Base-by-base conservation (phyloP, 2,329 filamentous ascomycete species). In the Catunica adiposa region DNA sequence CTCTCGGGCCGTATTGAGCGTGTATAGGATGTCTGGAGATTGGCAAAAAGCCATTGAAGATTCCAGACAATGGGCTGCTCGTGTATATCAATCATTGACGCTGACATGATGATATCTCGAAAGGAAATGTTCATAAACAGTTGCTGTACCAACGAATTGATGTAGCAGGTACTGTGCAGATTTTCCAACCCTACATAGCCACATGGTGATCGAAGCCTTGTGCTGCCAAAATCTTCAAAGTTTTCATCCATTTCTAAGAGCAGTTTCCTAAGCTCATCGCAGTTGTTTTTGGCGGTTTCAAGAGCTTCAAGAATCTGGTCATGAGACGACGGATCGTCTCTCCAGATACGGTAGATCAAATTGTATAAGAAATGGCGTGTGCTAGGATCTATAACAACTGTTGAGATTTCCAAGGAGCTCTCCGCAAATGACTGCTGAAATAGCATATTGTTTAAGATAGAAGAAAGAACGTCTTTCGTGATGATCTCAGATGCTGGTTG, bases 121-220 rank as follows among this genome's bases (percentile, higher is more conserved):
- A 98, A 97, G 5, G 80, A 76, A 15, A 86, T 70, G 64, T 98
- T 97, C 88, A 96, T 97, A 71, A 90, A 98, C 0, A 98, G 78
- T 65, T 98, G 92, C 0, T 89, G 90, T 59, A 97, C 76, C 0
- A 98, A 73, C 0, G 92, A 97, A 66, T 98, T 98, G 65, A 97
- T 77, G 66, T 98, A 98, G 68, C 92, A 98, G 0, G 94, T 97
- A 65, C 96, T 95, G 8, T 88, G 92, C 15, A 96, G 76, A 63
- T 98, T 98, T 56, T 78, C 78, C n/a, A 98, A 69, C 1, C 92
- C 92, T n/a, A 85, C 80, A 65, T 94, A 94, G 20, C 88, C 89
- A 60, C 85, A 85, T 1, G 78, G 69, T 1, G 86, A 81, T 59
- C 88, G 80, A n/a, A 94, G 76, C 15, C 80, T 77, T n/a, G n/a